phyloP scores from a whole-genome alignment of 345 rosid species.

The Camelina sativa region DNA sequence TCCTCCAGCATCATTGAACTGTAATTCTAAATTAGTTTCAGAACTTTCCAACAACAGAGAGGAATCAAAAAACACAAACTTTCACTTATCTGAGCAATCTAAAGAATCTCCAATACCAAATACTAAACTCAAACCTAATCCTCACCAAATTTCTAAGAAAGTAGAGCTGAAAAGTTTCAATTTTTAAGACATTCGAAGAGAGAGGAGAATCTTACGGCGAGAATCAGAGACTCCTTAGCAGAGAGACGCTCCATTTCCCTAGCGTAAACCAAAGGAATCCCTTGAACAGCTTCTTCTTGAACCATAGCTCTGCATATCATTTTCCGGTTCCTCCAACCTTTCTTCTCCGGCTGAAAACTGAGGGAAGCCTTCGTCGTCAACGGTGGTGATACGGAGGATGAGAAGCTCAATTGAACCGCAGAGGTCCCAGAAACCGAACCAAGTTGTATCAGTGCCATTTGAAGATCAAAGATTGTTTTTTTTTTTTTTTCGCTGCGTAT shows the following conservation, averaged over 20 bases:
- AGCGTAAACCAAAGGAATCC: slow-evolving; percentile 82
- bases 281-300: slow-evolving; percentile 66
- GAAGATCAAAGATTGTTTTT: slow-evolving; percentile 25
- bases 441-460: slow-evolving; percentile 41
- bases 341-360: slow-evolving; percentile 38
- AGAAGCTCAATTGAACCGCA: slow-evolving; percentile 38
- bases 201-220: slow-evolving; percentile 59
- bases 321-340: slow-evolving; percentile 37
- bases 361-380: slow-evolving; percentile 33
- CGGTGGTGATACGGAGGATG: slow-evolving; percentile 25
- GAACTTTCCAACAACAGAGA: background rate
- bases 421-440: slow-evolving; percentile 30
- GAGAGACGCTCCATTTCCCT: slow-evolving; percentile 97
- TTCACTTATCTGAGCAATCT: background rate
- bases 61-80: background rate
- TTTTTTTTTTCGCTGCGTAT: background rate
- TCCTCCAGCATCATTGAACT: slow-evolving; percentile 96
- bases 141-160: background rate
- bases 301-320: slow-evolving; percentile 59
- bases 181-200: background rate
- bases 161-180: background rate
- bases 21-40: background rate
- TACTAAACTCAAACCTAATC: slow-evolving; percentile 7
- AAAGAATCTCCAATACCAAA: background rate
- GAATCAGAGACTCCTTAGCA: slow-evolving; percentile 93